These are phyloP conservation scores for Asterionellopsis glacialis DNA, from an alignment of 108 stramenopile species.

Conservation along the genomic window DNA sequence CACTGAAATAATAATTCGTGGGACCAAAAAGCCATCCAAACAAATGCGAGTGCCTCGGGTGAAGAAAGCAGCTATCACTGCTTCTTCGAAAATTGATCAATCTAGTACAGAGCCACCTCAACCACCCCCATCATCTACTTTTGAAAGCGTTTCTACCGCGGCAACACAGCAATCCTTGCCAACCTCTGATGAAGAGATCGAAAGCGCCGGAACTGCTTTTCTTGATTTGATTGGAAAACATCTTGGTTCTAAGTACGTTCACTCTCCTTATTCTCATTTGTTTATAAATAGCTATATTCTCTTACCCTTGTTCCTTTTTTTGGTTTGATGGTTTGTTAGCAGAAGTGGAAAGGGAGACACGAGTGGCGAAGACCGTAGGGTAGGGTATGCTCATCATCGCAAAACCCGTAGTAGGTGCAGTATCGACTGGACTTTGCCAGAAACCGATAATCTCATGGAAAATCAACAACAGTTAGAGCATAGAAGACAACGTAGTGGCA, in stretches of 20 bases:
- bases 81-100: no score
- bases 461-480: not conserved
- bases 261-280: not conserved
- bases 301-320: no score
- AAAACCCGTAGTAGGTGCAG: constrained; percentile 75
- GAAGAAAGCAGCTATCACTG: not conserved
- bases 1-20: constrained; percentile 47
- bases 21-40: constrained; percentile 30
- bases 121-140: no score
- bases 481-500: not conserved
- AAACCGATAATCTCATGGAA: not conserved
- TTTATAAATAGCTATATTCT: no score
- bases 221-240: constrained; percentile 68
- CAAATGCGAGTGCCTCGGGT: constrained; percentile 71
- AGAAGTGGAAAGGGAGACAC: not conserved
- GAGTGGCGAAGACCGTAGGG: constrained; percentile 55
- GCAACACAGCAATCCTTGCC: constrained; percentile 28
- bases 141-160: no score
- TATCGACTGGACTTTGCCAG: constrained; percentile 82
- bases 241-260: constrained; percentile 49
- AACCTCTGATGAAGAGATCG: constrained; percentile 69
- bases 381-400: constrained; percentile 74
- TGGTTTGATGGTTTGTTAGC: no score
- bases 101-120: no score
- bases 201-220: constrained; percentile 70